These are phyloP conservation scores for Pseudogymnoascus sp. DNA, from an alignment of 2,329 filamentous ascomycete species.

Conservation along the genomic window DNA sequence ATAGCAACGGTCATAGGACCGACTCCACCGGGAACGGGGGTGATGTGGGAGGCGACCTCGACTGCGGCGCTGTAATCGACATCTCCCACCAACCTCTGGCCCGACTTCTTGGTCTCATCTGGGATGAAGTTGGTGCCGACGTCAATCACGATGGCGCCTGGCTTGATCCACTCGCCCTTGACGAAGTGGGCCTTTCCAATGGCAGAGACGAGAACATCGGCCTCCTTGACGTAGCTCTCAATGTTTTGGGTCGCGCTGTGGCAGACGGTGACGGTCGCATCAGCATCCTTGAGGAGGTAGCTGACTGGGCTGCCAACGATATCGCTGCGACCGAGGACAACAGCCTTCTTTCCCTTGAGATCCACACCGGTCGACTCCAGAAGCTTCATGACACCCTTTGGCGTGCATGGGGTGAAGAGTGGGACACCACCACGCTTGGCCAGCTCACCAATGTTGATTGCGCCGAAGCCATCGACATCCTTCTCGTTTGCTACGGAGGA, in stretches of 20 bases:
- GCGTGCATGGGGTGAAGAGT: conserved; percentile 88
- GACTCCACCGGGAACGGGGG: conserved; percentile 91
- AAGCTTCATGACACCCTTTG: conserved; percentile 93
- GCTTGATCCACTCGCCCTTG: conserved; percentile 92
- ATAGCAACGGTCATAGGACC: conserved; percentile 99
- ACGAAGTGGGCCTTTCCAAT: conserved; percentile 84
- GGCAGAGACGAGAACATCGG: conserved; percentile 85
- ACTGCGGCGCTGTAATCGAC: conserved; percentile 83
- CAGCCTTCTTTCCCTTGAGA: conserved; percentile 81
- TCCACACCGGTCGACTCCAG: conserved; percentile 77
- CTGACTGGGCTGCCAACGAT: conserved; percentile 97
- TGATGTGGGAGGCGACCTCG: conserved; percentile 85
- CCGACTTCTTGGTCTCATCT: conserved; percentile 84
- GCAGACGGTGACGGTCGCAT: conserved; percentile 94
- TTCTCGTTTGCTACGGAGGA: conserved; percentile 88
- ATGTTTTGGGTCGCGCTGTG: conserved; percentile 79
- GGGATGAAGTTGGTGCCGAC: conserved; percentile 95
- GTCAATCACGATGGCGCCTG: conserved; percentile 90
- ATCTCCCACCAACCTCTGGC: conserved; percentile 85
- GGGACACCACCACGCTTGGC: conserved; percentile 90
- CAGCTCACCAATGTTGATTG: conserved; percentile 89
- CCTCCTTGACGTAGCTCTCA: conserved; percentile 64
- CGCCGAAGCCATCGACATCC: conserved; percentile 95
- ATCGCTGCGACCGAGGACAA: conserved; percentile 89
- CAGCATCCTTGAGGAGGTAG: conserved; percentile 87